Evolutionary conservation across 495 filamentous ascomycete genomes (phyloP).

Genomic region (Neurospora africana): DNA sequence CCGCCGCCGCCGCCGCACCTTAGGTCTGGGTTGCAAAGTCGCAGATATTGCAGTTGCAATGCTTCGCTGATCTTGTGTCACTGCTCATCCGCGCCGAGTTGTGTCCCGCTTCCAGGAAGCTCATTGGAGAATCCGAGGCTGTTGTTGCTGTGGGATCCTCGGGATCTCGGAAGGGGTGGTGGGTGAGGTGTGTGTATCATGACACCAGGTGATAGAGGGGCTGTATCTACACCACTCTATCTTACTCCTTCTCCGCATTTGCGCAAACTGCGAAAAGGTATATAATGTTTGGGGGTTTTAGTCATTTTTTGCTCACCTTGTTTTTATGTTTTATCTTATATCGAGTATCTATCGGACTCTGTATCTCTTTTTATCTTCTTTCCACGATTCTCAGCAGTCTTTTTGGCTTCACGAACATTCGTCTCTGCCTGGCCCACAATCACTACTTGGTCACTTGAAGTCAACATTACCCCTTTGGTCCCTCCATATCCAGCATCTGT

Average conservation of each 20-base stretch:
- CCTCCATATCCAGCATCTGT: neutral
- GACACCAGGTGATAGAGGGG: neutral
- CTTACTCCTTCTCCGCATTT: conserved; percentile 21
- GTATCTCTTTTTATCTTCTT: neutral
- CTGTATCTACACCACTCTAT: neutral
- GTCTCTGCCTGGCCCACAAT: neutral
- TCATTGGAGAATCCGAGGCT: conserved; percentile 20
- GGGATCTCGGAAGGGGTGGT: conserved; percentile 3
- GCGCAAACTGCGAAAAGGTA: conserved; percentile 17
- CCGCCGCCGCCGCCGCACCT: neutral
- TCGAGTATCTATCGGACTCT: neutral
- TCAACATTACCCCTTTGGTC: neutral
- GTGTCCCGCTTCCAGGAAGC: conserved; percentile 3
- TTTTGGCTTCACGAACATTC: neutral
- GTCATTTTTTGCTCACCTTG: neutral
- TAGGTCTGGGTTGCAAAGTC: neutral
- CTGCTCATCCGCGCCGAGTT: conserved; percentile 9
- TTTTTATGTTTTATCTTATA: neutral
- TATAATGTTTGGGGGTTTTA: conserved; percentile 4
- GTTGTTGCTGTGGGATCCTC: neutral
- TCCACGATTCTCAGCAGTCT: neutral
- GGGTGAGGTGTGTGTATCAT: conserved; percentile 2
- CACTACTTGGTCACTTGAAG: neutral
- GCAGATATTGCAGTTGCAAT: conserved; percentile 11
- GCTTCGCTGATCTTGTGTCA: neutral